Evolutionary conservation across 73 alveolate species (phyloP), one percentile per base, ranked within the genome.

Genomic region (Symbiodinium pilosum): DNA sequence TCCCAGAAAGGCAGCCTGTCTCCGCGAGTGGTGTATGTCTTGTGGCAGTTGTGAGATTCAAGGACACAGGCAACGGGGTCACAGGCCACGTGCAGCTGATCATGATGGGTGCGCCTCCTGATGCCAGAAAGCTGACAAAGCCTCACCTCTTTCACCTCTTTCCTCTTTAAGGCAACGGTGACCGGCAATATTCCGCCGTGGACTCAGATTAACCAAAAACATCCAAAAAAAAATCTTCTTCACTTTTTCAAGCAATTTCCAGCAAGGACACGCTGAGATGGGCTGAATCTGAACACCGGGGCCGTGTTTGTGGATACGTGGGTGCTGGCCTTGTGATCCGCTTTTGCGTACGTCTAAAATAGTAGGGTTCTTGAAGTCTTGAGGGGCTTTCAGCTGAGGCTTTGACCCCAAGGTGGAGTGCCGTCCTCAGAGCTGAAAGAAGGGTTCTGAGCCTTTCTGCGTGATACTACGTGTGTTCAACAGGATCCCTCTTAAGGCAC

Each of bases 11-110:
- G n/a, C n/a, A n/a, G n/a, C n/a, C n/a, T n/a, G n/a, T n/a, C n/a
- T n/a, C n/a, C n/a, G n/a, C n/a, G n/a, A n/a, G n/a, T n/a, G n/a
- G n/a, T n/a, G n/a, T n/a, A n/a, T n/a, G n/a, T n/a, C n/a, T n/a
- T n/a, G n/a, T n/a, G n/a, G n/a, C 14, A 30, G n/a, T 34, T 9
- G 42, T 36, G 32, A 14, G 5, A n/a, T 86, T 68, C 39, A 5
- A 92, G 89, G 98, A 92, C 98, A 73, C 98, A 4, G 98, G 98
- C 52, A 92, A 92, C 54, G 98, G 98, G 28, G 98, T 92, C 83
- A 92, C 98, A 18, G 98, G 98, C 34, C 83, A 75, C 26, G 98
- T 92, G 84, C 98, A 92, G 98, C 83, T 92, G 92, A 92, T 92
- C 38, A 73, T 92, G 92, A 92, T 92, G 98, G 98, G 98, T 56